phyloP scores from a whole-genome alignment of 2,329 filamentous ascomycete species.

The Lachnellula subtilissima region DNA sequence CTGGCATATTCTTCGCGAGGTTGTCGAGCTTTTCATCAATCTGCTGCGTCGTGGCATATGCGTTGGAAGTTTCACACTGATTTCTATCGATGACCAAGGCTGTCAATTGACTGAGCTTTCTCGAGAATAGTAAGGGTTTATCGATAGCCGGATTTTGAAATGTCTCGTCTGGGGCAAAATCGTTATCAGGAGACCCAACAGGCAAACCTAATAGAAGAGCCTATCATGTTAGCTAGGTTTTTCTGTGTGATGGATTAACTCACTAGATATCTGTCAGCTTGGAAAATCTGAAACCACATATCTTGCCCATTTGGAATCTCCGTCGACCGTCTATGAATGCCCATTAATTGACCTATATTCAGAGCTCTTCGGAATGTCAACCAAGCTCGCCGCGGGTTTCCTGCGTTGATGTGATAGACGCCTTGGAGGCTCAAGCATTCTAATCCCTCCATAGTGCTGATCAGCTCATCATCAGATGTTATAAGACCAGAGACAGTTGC shows the following conservation, averaged over 20 bases:
- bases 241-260: not conserved
- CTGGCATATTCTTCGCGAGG: conserved; percentile 24
- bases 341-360: conserved; percentile 36
- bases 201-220: conserved; percentile 27
- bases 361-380: conserved; percentile 43
- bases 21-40: conserved; percentile 29
- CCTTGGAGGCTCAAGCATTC: conserved; percentile 47
- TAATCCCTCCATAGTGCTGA: conserved; percentile 45
- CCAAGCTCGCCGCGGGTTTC: conserved; percentile 47
- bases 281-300: conserved; percentile 13
- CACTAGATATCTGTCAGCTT: conserved; percentile 13
- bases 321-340: conserved; percentile 3
- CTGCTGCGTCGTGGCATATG: conserved; percentile 28
- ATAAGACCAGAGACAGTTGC: conserved; percentile 21
- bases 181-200: conserved; percentile 15
- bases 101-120: conserved; percentile 21
- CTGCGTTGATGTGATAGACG: conserved; percentile 42
- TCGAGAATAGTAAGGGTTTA: conserved; percentile 19
- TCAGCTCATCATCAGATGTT: conserved; percentile 32
- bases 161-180: conserved; percentile 20
- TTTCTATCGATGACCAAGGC: conserved; percentile 28
- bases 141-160: conserved; percentile 24
- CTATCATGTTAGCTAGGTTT: conserved; percentile 4
- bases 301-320: conserved; percentile 1
- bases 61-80: conserved; percentile 16